Evolutionary conservation across 768 basidiomycete species (phyloP), one percentile per base, ranked within the genome.

Genomic region (Imleria badia): DNA sequence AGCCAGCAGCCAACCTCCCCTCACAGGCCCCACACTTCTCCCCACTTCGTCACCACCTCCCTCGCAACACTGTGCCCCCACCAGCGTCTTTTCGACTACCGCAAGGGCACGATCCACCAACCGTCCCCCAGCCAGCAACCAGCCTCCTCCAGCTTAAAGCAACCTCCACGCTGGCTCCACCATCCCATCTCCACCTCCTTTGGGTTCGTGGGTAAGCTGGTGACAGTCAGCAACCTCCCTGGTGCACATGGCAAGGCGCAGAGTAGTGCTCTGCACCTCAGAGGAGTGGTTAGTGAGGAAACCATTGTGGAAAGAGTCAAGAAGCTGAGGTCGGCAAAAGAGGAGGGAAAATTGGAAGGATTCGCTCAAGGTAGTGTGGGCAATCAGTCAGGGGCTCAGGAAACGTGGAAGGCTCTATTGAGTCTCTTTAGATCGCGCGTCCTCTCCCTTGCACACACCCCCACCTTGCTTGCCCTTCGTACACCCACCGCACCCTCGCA

Each of bases 141-240:
- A n/a, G n/a, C n/a, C n/a, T n/a, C n/a, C n/a, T n/a, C n/a, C 17
- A 91, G 94, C 0, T 83, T 98, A 58, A 90, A 90, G 67, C 92
- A 95, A 63, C 89, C 94, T n/a, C 96, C 96, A 1, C 95, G 93
- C 64, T 98, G 96, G 97, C 81, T 98, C 14, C 85, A 90, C 34
- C 82, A 94, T 19, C 92, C 96, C 1, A 77, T 81, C 0, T 86
- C 87, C 0, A 81, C 76, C 45, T 85, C 91, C 0, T 98, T 96
- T 61, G 96, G 95, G 0, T 98, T 94, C 61, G 92, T 94, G 5
- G 96, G 96, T 29, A 85, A 88, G 63, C 78, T 99, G 20, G 84
- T 91, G 13, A 83, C 85, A 1, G 84, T 94, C 3, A 83, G 81
- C 48, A 96, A 96, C 67, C 77, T 94, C n/a, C 76, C 82, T 1